Evolutionary conservation across 164 flowering plant genomes (phyloP), one percentile per base, ranked within the genome.

Genomic region (Cinnamomum chago): DNA sequence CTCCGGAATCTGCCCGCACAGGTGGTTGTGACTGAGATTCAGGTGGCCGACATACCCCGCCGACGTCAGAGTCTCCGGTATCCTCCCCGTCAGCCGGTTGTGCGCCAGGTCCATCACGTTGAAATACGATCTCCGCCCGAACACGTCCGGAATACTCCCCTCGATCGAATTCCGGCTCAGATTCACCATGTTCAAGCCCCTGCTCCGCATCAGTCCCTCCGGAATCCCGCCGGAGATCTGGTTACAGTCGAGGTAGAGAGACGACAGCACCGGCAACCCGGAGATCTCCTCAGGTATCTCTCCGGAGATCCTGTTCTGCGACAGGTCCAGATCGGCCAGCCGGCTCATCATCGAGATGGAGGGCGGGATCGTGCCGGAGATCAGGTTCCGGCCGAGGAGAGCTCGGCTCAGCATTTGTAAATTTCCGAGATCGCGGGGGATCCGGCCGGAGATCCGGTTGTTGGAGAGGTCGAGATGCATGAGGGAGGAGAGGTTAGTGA

Each of bases 21-120:
- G 84, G 23, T 86, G 93, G 81, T 94, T 94, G 74, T 92, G 89
- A 66, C 96, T 90, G 76, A 92, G 79, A 80, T 94, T 96, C 76
- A 94, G 73, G 79, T 92, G 97, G 1, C 98, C 98, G 73, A 94
- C 82, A 58, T 73, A 94, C 15, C 91, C n/a, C 17, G 92, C 93
- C 12, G 74, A 52, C 23, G 84, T 67, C 6, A 94, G 58, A 2
- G 93, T 81, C 69, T 77, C 85, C 27, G 98, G 98, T 15, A 94
- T 83, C 65, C 80, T 55, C 1, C 98, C 97, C 15, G 20, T 80
- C 20, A 94, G 65, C 4, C 77, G 81, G 64, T 94, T 94, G 74
- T 81, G 77, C 9, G 95, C 84, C 22, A 94, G 77, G 78, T 94
- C 98, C 27, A 94, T 65, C 2, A 79, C 83, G 27, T 81, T 90